Base-by-base conservation (phyloP, 1,284 basidiomycete genomes). In the Moniliella sp. region DNA sequence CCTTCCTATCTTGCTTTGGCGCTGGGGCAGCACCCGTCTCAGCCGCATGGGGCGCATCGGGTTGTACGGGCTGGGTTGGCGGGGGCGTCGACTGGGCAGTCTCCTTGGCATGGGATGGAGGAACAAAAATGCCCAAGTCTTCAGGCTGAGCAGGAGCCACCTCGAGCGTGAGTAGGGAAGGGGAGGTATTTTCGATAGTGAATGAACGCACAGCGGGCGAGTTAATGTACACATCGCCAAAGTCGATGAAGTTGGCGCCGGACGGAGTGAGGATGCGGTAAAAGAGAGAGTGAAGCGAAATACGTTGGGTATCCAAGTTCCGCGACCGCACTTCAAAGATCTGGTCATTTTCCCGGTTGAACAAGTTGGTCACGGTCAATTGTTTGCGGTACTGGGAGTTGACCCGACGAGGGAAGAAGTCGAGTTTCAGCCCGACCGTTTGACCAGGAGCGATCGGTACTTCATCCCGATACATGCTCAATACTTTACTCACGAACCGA, bases 231-330 rank as follows among this genome's bases (percentile, higher is more conserved):
- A 67, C 66, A 16, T 63, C 63, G 19, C 65, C 65, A 45, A 67
- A 67, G 36, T 67, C 66, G 33, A 67, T 44, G 36, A 65, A 66
- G 50, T 67, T 67, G 34, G 61, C 58, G 5, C 66, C 66, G 10
- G 62, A 61, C 1, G 65, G 63, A 8, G 66, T 67, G 28, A 66
- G 55, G 35, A 67, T 65, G n/a, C 64, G 62, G 46, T 67, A 67
- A 26, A 67, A 61, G 36, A 67, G 62, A 15, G 65, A 67, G 40
- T 67, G 66, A 31, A 67, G 61, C 17, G 65, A 65, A 36, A 67
- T 61, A 26, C 66, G 63, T 48, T 67, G 62, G 30, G 64, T 51
- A 42, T 67, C 66, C 30, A 67, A 63, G 36, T 67, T 67, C 33
- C 55, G 56, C 17, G 64, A 61, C 14, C 62, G 56, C 28, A 67